A percentile compares a stretch with the other conserved stretches of the same genome.
These are phyloP conservation scores for Strobilomyces echinocephalus DNA, from an alignment of 768 basidiomycete genomes.

Conservation along the genomic window DNA sequence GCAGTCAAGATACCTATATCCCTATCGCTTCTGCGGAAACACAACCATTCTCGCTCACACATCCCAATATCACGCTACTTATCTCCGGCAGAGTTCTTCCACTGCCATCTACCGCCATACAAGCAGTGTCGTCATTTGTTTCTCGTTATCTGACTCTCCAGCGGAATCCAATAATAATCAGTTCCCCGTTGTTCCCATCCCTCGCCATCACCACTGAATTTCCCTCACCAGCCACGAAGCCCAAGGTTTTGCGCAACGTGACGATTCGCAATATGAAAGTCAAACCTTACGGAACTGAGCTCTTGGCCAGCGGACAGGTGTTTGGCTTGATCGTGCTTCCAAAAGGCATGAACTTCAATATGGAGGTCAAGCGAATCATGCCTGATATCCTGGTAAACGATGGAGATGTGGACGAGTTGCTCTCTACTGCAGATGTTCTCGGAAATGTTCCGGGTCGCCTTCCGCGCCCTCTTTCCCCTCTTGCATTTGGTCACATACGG, in stretches of 20 bases:
- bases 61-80: constrained; percentile 61
- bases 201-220: constrained; percentile 49
- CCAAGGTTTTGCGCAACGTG: constrained; percentile 64
- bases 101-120: constrained; percentile 37
- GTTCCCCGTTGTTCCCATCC: constrained; percentile 49
- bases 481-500: constrained; percentile 71
- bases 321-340: constrained; percentile 65
- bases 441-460: constrained; percentile 42
- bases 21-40: constrained; percentile 54
- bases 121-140: constrained; percentile 56
- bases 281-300: constrained; percentile 39
- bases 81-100: constrained; percentile 57
- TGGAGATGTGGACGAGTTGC: constrained; percentile 49
- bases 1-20: constrained; percentile 23
- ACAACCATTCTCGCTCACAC: constrained; percentile 54
- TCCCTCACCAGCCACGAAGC: constrained; percentile 60
- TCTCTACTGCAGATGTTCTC: constrained; percentile 1
- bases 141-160: constrained; percentile 57
- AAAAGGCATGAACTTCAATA: constrained; percentile 57
- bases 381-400: constrained; percentile 80
- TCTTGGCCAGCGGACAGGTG: constrained; percentile 70
- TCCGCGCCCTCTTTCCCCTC: constrained; percentile 62
- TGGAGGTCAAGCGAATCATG: constrained; percentile 59
- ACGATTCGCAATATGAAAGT: constrained; percentile 76
- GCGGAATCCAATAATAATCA: constrained; percentile 54